Conservation (phyloP, 176 grass and related monocot species). For the Musa itinerans region DNA sequence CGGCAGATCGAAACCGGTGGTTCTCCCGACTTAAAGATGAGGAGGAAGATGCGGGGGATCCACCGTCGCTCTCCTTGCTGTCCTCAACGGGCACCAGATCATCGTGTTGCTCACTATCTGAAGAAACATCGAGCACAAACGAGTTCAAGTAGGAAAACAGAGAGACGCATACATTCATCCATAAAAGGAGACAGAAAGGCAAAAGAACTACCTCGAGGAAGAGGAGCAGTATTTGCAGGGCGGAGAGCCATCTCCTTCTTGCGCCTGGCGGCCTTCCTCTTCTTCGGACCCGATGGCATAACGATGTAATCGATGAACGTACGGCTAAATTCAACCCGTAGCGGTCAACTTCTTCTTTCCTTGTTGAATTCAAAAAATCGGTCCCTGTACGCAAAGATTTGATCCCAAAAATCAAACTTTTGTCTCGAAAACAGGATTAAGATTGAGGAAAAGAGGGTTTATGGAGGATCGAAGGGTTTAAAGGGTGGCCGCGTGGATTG, state of each 20-base stretch:
- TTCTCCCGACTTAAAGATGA: not conserved
- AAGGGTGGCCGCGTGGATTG: too few relatives aligned
- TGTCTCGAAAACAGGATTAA: not conserved
- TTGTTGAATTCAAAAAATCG: not conserved
- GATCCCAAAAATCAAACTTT: too few relatives aligned
- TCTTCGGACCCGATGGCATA: constrained; percentile 8
- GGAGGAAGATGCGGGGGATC: not conserved
- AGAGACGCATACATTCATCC: too few relatives aligned
- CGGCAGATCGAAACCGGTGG: not conserved
- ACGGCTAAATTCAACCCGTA: not conserved
- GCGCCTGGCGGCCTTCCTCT: constrained; percentile 8
- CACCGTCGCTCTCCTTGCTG: not conserved
- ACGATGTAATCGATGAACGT: too few relatives aligned
- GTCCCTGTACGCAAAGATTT: too few relatives aligned
- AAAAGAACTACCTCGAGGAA: not conserved
- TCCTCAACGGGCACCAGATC: not conserved
- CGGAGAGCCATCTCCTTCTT: constrained; percentile 4
- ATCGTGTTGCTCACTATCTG: not conserved
- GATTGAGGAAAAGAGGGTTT: too few relatives aligned
- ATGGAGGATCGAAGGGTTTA: too few relatives aligned
- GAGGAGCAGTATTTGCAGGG: not conserved
- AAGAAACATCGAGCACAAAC: not conserved
- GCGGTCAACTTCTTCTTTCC: not conserved
- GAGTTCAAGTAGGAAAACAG: not conserved
- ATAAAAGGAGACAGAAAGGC: too few relatives aligned